A percentile compares a stretch with the other conserved stretches of the same genome.
Evolutionary conservation across 2,329 filamentous ascomycete genomes (phyloP).

Genomic region (Elsinoe australis): DNA sequence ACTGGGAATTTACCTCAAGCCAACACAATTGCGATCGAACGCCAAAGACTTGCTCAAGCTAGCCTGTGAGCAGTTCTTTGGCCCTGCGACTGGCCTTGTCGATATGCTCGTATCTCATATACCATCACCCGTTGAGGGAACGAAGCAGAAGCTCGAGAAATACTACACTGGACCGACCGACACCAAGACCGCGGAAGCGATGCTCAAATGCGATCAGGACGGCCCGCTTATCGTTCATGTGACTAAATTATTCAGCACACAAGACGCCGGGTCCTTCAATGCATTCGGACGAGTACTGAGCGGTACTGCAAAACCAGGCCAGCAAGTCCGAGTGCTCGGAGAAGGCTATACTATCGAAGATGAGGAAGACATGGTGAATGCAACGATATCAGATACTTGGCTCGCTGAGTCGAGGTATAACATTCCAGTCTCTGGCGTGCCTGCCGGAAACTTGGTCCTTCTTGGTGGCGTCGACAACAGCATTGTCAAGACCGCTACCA

Average conservation of each 20-base stretch:
- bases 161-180: constrained; percentile 91
- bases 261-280: constrained; percentile 84
- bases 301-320: constrained; percentile 73
- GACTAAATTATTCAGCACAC: constrained; percentile 85
- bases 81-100: constrained; percentile 78
- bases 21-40: constrained; percentile 83
- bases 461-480: constrained; percentile 92
- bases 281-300: constrained; percentile 89
- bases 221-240: constrained; percentile 87
- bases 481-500: constrained; percentile 92
- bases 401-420: constrained; percentile 92
- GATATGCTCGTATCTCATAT: constrained; percentile 91
- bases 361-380: constrained; percentile 91
- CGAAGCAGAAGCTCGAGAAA: constrained; percentile 66
- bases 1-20: constrained; percentile 80
- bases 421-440: constrained; percentile 81
- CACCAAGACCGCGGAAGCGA: constrained; percentile 68
- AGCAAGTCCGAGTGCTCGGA: constrained; percentile 81
- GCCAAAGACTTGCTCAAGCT: constrained; percentile 80
- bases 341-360: constrained; percentile 95
- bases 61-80: constrained; percentile 94
- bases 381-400: constrained; percentile 77
- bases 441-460: constrained; percentile 89
- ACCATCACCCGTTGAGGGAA: constrained; percentile 75
- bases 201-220: constrained; percentile 76